Percentiles rank a stretch among this genome's conserved stretches.
Evolutionary conservation across 1,284 basidiomycete genomes (phyloP).

Genomic region (Leccinum pachyderme): DNA sequence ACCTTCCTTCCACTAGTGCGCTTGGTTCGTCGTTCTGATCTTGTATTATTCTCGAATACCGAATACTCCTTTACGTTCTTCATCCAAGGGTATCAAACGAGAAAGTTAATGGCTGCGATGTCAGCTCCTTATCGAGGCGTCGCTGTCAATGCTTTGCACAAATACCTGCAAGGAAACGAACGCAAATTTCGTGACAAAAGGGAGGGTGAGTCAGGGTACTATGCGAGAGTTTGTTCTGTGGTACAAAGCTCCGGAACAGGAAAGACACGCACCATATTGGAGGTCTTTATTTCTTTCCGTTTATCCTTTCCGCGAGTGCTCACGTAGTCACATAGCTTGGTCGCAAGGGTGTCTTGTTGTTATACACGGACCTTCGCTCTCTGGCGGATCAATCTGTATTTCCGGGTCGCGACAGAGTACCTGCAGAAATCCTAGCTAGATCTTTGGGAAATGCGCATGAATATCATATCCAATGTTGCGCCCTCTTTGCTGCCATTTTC

Average conservation of each 20-base stretch:
- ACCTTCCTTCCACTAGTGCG: background rate
- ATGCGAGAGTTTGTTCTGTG: background rate
- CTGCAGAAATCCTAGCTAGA: background rate
- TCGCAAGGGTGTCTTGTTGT: background rate
- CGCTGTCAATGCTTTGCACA: background rate
- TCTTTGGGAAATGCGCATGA: background rate
- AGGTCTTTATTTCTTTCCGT: background rate
- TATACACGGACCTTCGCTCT: background rate
- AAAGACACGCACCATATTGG: background rate
- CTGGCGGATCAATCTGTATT: background rate
- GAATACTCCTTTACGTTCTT: background rate
- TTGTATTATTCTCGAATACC: background rate
- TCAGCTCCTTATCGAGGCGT: background rate
- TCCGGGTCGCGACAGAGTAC: background rate
- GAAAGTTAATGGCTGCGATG: background rate
- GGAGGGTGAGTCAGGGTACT: background rate
- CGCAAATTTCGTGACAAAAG: background rate
- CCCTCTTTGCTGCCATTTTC: background rate
- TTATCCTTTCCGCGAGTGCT: background rate
- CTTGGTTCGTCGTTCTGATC: background rate
- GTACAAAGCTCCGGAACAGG: background rate
- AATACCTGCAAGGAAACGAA: background rate
- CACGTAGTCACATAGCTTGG: background rate
- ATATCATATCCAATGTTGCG: background rate
- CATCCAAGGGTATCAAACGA: background rate